Evolutionary conservation across 1,284 basidiomycete species (phyloP), one percentile per base, ranked within the genome.

Genomic region (Naganishia liquefaciens): DNA sequence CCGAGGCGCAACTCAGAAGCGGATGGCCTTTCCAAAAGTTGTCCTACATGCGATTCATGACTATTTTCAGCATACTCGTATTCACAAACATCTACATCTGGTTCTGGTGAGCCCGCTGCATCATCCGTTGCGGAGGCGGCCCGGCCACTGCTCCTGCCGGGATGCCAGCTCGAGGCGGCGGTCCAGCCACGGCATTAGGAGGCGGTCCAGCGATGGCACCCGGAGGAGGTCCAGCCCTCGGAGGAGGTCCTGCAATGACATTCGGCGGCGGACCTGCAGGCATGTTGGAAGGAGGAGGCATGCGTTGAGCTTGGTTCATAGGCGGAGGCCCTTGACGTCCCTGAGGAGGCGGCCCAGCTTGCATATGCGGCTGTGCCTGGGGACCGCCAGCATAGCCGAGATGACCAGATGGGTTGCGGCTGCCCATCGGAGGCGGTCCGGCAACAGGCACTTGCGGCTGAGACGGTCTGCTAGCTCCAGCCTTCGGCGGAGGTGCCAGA

Each of bases 121-220:
- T 57, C 43, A 33, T 46, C 30, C 54, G 43, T 9, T 40, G 44
- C 21, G 54, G 54, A 25, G 54, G 54, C 7, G 54, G 79, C 72
- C 89, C 86, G 51, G 88, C 87, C 28, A 89, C 82, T 30, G 89
- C 86, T 27, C 83, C 78, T 66, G 82, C 80, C n/a, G 89, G 88
- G 23, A 97, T 77, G 7, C 90, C 89, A 71, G 91, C 92, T 74
- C 47, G 94, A 79, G 97, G 97, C 70, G 97, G 80, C 33, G 87
- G 87, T 76, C 97, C 94, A 72, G 95, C 95, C 61, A 97, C 79
- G 4, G 88, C 84, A 76, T 89, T 93, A 15, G 75, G 75, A 39
- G 72, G 71, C 21, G 73, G 74, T 15, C 75, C 79, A 5, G 78
- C 77, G 47, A 69, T 64, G 13, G 64, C 58, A 13, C 66, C 70